phyloP scores from a whole-genome alignment of 768 basidiomycete species.

The Amanita thiersii region DNA sequence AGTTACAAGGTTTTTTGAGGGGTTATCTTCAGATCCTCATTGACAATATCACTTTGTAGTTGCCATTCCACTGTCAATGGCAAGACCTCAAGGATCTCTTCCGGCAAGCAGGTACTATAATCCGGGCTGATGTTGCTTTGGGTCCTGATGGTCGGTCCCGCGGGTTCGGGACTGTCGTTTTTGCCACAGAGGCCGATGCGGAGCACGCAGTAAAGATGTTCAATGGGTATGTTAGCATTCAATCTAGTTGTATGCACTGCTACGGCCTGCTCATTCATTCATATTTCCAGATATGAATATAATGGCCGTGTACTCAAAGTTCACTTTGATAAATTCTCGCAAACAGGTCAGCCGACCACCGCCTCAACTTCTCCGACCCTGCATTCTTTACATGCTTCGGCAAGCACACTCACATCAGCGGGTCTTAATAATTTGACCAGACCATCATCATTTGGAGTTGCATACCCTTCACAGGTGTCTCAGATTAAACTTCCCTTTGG shows the following conservation, averaged over 20 bases:
- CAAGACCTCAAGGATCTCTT: slow-evolving; percentile 97
- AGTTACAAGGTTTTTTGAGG: slow-evolving; percentile 21
- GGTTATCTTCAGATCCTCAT: slow-evolving; percentile 8
- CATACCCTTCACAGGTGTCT: slow-evolving; percentile 17
- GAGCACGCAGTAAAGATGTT: slow-evolving; percentile 81
- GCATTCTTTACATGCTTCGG: slow-evolving; percentile 8
- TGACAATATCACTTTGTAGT: slow-evolving; percentile 30
- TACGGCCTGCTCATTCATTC: slow-evolving; percentile 4
- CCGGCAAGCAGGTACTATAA: slow-evolving; percentile 80
- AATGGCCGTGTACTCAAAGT: slow-evolving; percentile 86
- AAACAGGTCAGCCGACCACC: slow-evolving; percentile 14
- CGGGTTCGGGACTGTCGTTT: slow-evolving; percentile 90
- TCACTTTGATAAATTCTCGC: slow-evolving; percentile 80
- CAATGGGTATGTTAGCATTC: slow-evolving; percentile 54
- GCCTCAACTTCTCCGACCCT: slow-evolving; percentile 17
- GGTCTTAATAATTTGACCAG: slow-evolving; percentile 2
- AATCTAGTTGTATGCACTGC: neutral
- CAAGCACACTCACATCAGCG: slow-evolving; percentile 9
- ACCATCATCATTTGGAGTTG: slow-evolving; percentile 18
- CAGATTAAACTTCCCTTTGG: slow-evolving; percentile 9
- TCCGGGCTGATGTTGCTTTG: slow-evolving; percentile 86
- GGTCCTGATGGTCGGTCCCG: slow-evolving; percentile 83
- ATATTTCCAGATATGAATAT: slow-evolving; percentile 63
- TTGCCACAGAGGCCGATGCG: slow-evolving; percentile 77
- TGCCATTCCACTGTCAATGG: slow-evolving; percentile 95